Evolutionary conservation across 2,329 filamentous ascomycete genomes (phyloP).

Genomic region (Fusarium xyrophilum): DNA sequence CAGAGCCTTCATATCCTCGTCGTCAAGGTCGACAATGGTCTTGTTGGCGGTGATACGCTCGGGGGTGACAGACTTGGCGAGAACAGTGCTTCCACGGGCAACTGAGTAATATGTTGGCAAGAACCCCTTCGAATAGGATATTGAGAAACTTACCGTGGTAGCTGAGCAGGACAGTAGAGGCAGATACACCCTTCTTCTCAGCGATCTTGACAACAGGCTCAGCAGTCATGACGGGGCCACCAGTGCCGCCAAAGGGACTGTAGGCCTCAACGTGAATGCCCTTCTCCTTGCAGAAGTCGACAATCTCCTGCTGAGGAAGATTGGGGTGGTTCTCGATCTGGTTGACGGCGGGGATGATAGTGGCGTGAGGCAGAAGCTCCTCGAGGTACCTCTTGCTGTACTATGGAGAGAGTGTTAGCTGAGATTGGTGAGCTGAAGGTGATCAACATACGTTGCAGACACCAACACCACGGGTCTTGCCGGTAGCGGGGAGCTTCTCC

Average conservation of each 20-base stretch:
- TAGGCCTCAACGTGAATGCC: conserved; percentile 77
- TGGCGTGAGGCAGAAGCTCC: conserved; percentile 58
- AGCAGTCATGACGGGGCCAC: conserved; percentile 68
- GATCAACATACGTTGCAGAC: conserved; percentile 57
- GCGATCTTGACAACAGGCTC: conserved; percentile 69
- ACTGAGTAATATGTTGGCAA: no score
- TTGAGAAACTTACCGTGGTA: conserved; percentile 49
- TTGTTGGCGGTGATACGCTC: conserved; percentile 74
- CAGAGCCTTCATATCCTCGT: conserved; percentile 66
- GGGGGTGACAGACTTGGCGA: conserved; percentile 75
- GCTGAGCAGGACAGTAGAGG: conserved; percentile 71
- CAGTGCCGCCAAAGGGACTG: conserved; percentile 69
- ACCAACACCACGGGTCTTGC: conserved; percentile 62
- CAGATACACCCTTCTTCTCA: conserved; percentile 66
- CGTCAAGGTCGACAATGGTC: conserved; percentile 69
- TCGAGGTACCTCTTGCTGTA: conserved; percentile 64
- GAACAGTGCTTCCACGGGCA: conserved; percentile 71
- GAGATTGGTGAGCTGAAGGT: no score
- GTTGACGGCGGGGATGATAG: conserved; percentile 69
- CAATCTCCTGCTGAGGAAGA: conserved; percentile 74
- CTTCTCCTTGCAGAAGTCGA: conserved; percentile 71
- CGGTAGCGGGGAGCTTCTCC: conserved; percentile 68
- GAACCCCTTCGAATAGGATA: no score
- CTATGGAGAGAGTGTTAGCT: conserved; percentile 40
- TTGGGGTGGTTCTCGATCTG: conserved; percentile 78